Evolutionary conservation across 345 rosid genomes (phyloP).

Genomic region (Rhizophora apiculata): DNA sequence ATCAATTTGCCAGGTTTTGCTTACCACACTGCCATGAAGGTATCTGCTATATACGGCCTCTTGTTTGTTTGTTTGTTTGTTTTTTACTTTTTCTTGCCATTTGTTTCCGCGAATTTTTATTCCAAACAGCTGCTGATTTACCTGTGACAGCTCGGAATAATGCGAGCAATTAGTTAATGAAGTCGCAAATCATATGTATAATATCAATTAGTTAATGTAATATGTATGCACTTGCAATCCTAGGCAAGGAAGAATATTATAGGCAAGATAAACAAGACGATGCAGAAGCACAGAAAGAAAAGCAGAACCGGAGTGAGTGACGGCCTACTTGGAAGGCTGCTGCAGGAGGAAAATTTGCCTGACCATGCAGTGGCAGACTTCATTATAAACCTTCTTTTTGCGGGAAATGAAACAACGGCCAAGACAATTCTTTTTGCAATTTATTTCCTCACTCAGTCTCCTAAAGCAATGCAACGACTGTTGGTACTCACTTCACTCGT

Average conservation of each 20-base stretch:
- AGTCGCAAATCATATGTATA: too few species aligned
- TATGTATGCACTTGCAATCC: too few species aligned
- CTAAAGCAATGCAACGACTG: slow-evolving; percentile 55
- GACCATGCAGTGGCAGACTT: slow-evolving; percentile 70
- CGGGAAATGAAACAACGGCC: slow-evolving; percentile 86
- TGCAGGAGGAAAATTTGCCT: slow-evolving; percentile 65
- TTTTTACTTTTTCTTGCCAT: not conserved
- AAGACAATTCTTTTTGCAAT: slow-evolving; percentile 81
- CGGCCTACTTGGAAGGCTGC: slow-evolving; percentile 62
- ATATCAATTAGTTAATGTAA: too few species aligned
- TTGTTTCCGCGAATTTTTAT: not conserved
- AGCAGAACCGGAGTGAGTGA: slow-evolving; percentile 30
- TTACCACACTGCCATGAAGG: slow-evolving; percentile 76
- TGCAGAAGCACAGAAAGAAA: slow-evolving; percentile 33
- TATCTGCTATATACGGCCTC: not conserved
- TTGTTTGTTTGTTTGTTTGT: too few species aligned
- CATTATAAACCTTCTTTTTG: slow-evolving; percentile 78
- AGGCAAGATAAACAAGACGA: slow-evolving; percentile 51
- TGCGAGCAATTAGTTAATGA: too few species aligned
- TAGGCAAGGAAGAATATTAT: slow-evolving; percentile 68
- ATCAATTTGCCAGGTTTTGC: slow-evolving; percentile 71
- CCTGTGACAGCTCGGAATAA: too few species aligned
- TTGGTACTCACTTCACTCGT: slow-evolving; percentile 31
- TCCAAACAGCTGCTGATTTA: too few species aligned
- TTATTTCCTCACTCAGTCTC: slow-evolving; percentile 72